phyloP scores from a whole-genome alignment of 768 basidiomycete genomes.

The Suillus tomentosus region DNA sequence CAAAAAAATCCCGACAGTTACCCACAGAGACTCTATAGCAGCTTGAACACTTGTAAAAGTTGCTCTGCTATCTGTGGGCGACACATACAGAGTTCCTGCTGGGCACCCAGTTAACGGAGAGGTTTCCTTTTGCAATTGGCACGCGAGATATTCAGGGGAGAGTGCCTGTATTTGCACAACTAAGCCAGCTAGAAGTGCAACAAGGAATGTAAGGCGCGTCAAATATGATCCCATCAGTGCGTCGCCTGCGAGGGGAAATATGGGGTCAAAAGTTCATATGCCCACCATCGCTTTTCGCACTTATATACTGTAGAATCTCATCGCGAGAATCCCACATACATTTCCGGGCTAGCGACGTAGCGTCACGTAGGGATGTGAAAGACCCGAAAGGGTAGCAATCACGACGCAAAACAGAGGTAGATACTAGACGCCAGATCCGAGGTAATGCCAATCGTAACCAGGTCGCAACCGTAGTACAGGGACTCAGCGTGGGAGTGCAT shows the following conservation, averaged over 20 bases:
- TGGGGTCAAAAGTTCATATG: background rate
- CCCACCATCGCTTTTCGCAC: background rate
- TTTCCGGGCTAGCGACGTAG: background rate
- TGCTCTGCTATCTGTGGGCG: conserved; percentile 45
- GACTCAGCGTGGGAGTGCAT: background rate
- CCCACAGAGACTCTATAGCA: conserved; percentile 58
- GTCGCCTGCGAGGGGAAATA: background rate
- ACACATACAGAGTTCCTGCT: conserved; percentile 61
- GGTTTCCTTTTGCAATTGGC: conserved; percentile 51
- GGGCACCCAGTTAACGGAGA: conserved; percentile 58
- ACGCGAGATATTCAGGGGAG: conserved; percentile 48
- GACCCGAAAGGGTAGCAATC: background rate
- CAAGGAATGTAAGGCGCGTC: background rate
- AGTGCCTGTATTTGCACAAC: conserved; percentile 29
- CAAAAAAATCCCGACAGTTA: background rate
- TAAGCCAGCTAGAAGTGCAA: conserved; percentile 11
- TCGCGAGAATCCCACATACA: background rate
- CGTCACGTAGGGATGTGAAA: background rate
- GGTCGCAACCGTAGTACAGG: background rate
- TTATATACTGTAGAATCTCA: background rate
- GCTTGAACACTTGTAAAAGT: conserved; percentile 53
- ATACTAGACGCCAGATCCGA: background rate
- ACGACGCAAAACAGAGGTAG: background rate
- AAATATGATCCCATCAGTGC: background rate
- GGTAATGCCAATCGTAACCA: background rate